Base-by-base conservation (phyloP, 805 yeast genomes). In the Ogataea methanolica region DNA sequence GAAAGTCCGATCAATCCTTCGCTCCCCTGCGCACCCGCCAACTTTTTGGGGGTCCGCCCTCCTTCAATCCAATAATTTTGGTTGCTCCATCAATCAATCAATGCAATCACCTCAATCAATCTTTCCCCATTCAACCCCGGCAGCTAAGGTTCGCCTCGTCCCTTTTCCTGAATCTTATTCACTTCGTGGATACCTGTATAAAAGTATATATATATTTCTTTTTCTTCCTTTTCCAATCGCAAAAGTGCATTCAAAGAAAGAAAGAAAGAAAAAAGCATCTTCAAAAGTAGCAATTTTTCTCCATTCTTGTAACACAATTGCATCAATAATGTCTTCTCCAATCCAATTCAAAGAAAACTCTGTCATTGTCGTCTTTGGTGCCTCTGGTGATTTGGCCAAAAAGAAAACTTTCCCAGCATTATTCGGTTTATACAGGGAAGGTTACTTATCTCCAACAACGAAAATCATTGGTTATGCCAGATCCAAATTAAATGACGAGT, bases 381-480 rank as follows among this genome's bases (percentile, higher is more conserved):
- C 97, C 39, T 87, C 96, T 21, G 97, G 97, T 44, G 97, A 91
- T 67, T 74, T 91, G 55, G 96, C 97, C 47, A 89, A 88, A 73
- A 91, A 91, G 82, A 91, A 91, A 72, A 91, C 97, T 2, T 89
- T 88, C 70, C 95, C 95, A 9, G 92, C 94, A 4, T 69, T 87
- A 19, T 86, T 85, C 59, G 95, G 94, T 11, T 74, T 87, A 36
- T 80, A 59, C 70, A 74, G 87, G 55, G 84, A 91, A 64, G 96
- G 95, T 37, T 82, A 80, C 55, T 73, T 92, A 47, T 88, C 96
- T 9, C 60, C 71, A 12, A 66, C 82, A 29, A 82, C 86, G 36
- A 80, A 80, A 61, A 88, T 94, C 59, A 77, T 88, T 55, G 99
- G 99, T 23, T 94, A 87, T 66, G 99, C 99, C 29, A 79, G 99